Evolutionary conservation across 305 asterid genomes (phyloP).

Genomic region (Caryopteris hybrid): DNA sequence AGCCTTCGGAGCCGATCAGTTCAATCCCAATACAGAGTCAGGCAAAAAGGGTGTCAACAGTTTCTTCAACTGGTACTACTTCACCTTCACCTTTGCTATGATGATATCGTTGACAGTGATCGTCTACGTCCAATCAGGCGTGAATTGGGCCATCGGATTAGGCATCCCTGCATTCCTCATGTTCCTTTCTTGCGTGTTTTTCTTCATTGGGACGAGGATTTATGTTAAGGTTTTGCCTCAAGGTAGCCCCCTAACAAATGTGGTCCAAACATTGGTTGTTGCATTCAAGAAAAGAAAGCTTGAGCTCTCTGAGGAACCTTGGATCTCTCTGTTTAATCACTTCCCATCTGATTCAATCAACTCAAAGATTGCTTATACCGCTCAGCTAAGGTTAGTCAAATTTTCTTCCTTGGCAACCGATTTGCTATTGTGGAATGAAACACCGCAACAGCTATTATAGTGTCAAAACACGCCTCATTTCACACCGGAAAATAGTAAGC

Average conservation of each 20-base stretch:
- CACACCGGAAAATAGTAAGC: no score
- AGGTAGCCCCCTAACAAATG: constrained; percentile 52
- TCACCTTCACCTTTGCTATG: constrained; percentile 46
- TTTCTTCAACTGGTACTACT: constrained; percentile 68
- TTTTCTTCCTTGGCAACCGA: no score
- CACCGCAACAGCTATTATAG: no score
- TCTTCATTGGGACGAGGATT: constrained; percentile 34
- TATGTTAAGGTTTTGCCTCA: constrained; percentile 44
- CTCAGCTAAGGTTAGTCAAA: constrained; percentile 36
- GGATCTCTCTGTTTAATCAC: constrained; percentile 24
- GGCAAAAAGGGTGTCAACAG: constrained; percentile 50
- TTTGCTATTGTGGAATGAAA: no score
- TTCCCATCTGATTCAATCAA: constrained; percentile 27
- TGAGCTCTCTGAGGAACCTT: constrained; percentile 35
- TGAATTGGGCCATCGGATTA: constrained; percentile 56
- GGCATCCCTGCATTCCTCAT: constrained; percentile 42
- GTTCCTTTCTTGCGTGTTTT: constrained; percentile 43
- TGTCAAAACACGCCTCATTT: no score
- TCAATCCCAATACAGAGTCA: constrained; percentile 45
- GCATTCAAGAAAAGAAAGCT: constrained; percentile 46
- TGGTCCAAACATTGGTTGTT: constrained; percentile 43
- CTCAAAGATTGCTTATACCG: constrained; percentile 35
- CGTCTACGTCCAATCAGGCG: constrained; percentile 49
- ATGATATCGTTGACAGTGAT: constrained; percentile 45
- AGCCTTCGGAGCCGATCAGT: constrained; percentile 70